A percentile compares a stretch with the other conserved stretches of the same genome.
Conservation (phyloP, 805 yeast species). For the Sungouiella blattae region DNA sequence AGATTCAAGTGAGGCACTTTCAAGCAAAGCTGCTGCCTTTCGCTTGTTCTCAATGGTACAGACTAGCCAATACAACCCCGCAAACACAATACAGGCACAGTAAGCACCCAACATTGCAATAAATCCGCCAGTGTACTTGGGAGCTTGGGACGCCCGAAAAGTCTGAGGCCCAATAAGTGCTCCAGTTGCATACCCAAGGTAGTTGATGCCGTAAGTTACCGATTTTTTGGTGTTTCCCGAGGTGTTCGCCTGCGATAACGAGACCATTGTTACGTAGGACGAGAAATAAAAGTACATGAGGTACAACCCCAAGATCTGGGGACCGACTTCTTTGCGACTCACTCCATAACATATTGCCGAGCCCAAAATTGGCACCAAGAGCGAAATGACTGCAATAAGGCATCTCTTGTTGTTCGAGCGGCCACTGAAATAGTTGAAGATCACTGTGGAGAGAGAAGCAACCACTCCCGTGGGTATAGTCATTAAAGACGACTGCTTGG, state of each 20-base stretch:
- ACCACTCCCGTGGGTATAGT: slow-evolving; percentile 25
- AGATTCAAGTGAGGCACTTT: slow-evolving; percentile 3
- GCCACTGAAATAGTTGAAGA: slow-evolving; percentile 30
- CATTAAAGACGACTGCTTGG: slow-evolving; percentile 21
- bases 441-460: slow-evolving; percentile 28
- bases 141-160: slow-evolving; percentile 7
- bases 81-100: slow-evolving; percentile 14
- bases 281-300: slow-evolving; percentile 32
- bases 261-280: slow-evolving; percentile 25
- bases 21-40: slow-evolving; percentile 7
- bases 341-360: slow-evolving; percentile 18
- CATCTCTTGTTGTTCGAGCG: slow-evolving; percentile 17
- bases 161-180: slow-evolving; percentile 22
- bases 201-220: slow-evolving; percentile 31
- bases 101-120: slow-evolving; percentile 18
- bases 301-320: slow-evolving; percentile 23
- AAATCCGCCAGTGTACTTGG: slow-evolving; percentile 18
- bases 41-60: slow-evolving; percentile 13
- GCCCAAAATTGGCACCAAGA: slow-evolving; percentile 19
- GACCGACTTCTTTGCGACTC: slow-evolving; percentile 11
- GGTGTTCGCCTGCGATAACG: slow-evolving; percentile 27
- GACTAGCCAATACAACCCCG: slow-evolving; percentile 13
- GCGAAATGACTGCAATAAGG: slow-evolving; percentile 8
- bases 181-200: slow-evolving; percentile 29
- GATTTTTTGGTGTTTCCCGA: slow-evolving; percentile 31